These are phyloP conservation scores for Vitis hybrid DNA, from an alignment of 177 flowering plant genomes.

Conservation along the genomic window DNA sequence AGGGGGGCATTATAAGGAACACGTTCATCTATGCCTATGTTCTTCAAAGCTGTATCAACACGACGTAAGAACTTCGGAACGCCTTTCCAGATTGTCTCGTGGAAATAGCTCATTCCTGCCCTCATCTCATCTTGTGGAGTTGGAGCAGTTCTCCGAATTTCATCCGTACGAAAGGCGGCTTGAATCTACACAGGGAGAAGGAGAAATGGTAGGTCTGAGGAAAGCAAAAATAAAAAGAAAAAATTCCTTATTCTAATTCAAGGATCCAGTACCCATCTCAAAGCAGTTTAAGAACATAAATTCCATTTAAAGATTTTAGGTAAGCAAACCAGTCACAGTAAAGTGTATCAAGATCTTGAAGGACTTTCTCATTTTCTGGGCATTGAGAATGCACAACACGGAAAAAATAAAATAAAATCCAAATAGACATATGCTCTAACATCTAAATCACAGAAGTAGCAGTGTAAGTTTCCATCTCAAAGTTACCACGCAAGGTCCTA, in stretches of 20 bases:
- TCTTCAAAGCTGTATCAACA: constrained; percentile 90
- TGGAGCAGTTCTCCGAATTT: constrained; percentile 79
- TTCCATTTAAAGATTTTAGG: not conserved
- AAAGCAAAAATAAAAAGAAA: not conserved
- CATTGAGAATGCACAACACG: too few relatives aligned
- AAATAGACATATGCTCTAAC: too few relatives aligned
- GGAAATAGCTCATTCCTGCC: constrained; percentile 94
- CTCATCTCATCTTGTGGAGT: constrained; percentile 97
- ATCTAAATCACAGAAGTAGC: too few relatives aligned
- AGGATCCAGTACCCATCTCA: not conserved
- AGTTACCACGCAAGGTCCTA: too few relatives aligned
- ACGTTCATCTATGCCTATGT: constrained; percentile 84
- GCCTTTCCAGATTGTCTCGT: constrained; percentile 95
- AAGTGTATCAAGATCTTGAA: not conserved
- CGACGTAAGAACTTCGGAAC: constrained; percentile 88
- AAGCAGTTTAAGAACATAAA: constrained; percentile 1
- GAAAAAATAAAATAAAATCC: too few relatives aligned
- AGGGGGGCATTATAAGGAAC: constrained; percentile 92
- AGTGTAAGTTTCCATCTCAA: too few relatives aligned
- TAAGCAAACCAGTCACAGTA: not conserved
- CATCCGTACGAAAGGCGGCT: constrained; percentile 95
- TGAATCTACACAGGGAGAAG: constrained; percentile 53
- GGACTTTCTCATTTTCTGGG: too few relatives aligned
- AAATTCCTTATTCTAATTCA: not conserved
- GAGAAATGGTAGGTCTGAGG: not conserved